Evolutionary conservation across 169 alveolate species (phyloP).

Genomic region (Eimeria sp.): DNA sequence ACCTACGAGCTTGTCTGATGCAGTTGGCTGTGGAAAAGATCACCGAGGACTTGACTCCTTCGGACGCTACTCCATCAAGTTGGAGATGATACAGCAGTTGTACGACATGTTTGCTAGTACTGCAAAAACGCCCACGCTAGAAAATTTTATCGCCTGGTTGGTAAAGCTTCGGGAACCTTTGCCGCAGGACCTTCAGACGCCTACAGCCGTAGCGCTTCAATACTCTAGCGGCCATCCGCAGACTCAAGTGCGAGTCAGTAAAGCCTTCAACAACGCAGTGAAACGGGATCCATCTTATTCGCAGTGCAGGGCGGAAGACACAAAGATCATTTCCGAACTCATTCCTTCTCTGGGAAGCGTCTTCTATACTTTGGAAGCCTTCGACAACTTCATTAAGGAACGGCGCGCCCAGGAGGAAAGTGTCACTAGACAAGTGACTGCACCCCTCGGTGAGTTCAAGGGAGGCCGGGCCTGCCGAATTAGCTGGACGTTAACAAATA

Average conservation of each 20-base stretch:
- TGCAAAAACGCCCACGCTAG: constrained; percentile 19
- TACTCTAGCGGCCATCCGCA: constrained; percentile 58
- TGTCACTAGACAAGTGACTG: constrained; percentile 31
- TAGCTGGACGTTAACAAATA: not conserved
- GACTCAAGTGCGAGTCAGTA: constrained; percentile 66
- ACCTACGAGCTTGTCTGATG: not conserved
- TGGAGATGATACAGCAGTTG: constrained; percentile 47
- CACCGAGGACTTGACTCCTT: constrained; percentile 35
- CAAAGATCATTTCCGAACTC: constrained; percentile 50
- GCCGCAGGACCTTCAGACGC: constrained; percentile 45
- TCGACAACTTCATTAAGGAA: constrained; percentile 16
- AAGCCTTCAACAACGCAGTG: constrained; percentile 47
- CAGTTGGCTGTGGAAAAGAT: constrained; percentile 71
- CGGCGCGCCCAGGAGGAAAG: not conserved
- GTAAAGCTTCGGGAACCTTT: constrained; percentile 65
- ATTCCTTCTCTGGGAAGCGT: constrained; percentile 29
- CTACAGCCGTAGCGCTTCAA: constrained; percentile 60
- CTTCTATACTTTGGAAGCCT: constrained; percentile 13
- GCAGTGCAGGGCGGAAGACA: constrained; percentile 71
- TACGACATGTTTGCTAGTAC: constrained; percentile 50
- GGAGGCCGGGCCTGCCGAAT: not conserved
- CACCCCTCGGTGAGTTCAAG: constrained; percentile 38
- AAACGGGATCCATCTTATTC: constrained; percentile 33
- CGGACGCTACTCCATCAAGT: constrained; percentile 47
- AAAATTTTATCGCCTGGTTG: constrained; percentile 12